Evolutionary conservation across 2,329 filamentous ascomycete genomes (phyloP), one percentile per base, ranked within the genome.

Genomic region (Aschersonia sp.): DNA sequence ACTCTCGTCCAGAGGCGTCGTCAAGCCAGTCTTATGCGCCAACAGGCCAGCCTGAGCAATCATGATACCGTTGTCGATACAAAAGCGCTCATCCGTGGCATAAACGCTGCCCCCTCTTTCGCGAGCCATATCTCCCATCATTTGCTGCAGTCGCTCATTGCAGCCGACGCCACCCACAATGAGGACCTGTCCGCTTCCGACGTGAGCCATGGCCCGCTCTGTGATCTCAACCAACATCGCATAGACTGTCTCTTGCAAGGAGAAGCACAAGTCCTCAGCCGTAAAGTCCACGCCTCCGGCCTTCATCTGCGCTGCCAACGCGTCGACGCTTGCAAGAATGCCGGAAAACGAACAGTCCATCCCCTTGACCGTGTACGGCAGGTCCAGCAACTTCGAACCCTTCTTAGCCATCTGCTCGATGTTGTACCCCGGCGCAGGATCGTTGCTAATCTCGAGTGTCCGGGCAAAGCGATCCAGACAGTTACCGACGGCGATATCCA

Each of bases 21-120:
- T 73, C 60, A 88, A 89, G 1, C 91, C 91, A 12, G 81, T 89
- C 63, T 82, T 74, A 62, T 85, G 92, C 1, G 89, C 89, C 58
- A 96, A 63, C 57, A 98, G 66, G 2, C 92, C 92, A 2, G 92
- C 92, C 64, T 98, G 91, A 1, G 92, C 92, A 69, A 98, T 98
- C 92, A 98, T 98, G 61, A 98, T 97, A 45, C 92, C 92, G 59
- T 98, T 98, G 66, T 98, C 92, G 57, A 98, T 98, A 63, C 92
- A 98, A 64, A 95, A 98, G 44, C 92, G 75, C 71, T 98, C 92
- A 62, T 98, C 92, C 0, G 91, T 97, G 30, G 92, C 89, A 67
- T 85, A 96, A 3, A 97, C 87, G 58, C 80, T 89, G 4, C 92
- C 92, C 47, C 89, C 87, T 40, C 92, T 73, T 63, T 95, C 89